Evolutionary conservation across 2,329 filamentous ascomycete species (phyloP).

Genomic region (Trichoderma asperellum): DNA sequence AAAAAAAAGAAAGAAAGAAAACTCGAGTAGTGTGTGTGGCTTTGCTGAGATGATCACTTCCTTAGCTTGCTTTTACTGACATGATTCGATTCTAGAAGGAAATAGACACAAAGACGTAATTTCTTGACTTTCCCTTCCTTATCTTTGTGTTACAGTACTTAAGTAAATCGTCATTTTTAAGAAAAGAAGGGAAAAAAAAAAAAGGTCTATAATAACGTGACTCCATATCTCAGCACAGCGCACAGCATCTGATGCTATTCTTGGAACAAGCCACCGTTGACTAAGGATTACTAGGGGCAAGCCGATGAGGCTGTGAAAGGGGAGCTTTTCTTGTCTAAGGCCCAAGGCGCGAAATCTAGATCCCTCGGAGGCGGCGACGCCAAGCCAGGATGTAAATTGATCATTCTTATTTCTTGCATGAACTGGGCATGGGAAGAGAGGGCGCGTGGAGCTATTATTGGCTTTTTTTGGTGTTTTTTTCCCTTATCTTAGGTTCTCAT

Average conservation of each 20-base stretch:
- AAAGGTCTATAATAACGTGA: not conserved
- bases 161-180: not conserved
- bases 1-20: too few relatives aligned
- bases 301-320: conserved; percentile 26
- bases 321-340: not conserved
- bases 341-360: conserved; percentile 10
- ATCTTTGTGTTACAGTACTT: not conserved
- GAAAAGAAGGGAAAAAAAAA: not conserved
- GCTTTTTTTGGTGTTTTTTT: not conserved
- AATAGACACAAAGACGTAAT: not conserved
- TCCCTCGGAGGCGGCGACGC: not conserved
- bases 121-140: not conserved
- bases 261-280: conserved; percentile 19
- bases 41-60: not conserved
- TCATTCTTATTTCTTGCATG: not conserved
- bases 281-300: conserved; percentile 20
- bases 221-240: conserved; percentile 22
- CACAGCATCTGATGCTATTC: conserved; percentile 18
- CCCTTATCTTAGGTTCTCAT: not conserved
- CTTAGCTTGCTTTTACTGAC: not conserved
- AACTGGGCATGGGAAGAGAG: not conserved
- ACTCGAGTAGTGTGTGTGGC: conserved; percentile 7
- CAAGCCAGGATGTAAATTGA: conserved; percentile 8
- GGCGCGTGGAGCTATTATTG: not conserved
- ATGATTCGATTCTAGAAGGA: not conserved